Evolutionary conservation across 768 basidiomycete species (phyloP).

Genomic region (Filobasidium floriforme): DNA sequence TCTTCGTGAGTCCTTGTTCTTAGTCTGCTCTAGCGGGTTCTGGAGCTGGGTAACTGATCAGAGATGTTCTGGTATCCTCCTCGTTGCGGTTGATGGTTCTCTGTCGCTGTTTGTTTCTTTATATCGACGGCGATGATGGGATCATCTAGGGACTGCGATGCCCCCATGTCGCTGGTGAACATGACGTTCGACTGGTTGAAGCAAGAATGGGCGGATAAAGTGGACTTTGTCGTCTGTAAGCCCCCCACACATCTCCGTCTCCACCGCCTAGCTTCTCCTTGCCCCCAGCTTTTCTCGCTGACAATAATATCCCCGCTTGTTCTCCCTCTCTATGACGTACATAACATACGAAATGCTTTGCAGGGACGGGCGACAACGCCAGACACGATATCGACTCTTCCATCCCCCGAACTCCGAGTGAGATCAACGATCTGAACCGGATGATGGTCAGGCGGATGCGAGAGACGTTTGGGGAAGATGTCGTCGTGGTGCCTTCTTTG

Average conservation of each 20-base stretch:
- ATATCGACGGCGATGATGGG: neutral
- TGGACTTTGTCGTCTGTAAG: slow-evolving; percentile 78
- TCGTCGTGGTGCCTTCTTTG: slow-evolving; percentile 73
- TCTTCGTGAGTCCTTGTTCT: slow-evolving; percentile 41
- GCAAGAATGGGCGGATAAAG: slow-evolving; percentile 68
- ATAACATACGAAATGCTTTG: neutral
- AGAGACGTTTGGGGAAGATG: slow-evolving; percentile 59
- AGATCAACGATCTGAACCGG: slow-evolving; percentile 70
- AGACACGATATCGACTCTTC: slow-evolving; percentile 76
- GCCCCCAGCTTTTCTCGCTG: too few species aligned
- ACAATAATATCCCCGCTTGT: neutral
- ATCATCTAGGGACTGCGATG: slow-evolving; percentile 53
- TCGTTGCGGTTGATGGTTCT: too few species aligned
- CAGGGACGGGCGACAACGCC: slow-evolving; percentile 49
- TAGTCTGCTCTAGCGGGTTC: too few species aligned
- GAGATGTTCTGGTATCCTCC: too few species aligned
- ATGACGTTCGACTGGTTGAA: slow-evolving; percentile 72
- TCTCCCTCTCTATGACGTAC: neutral
- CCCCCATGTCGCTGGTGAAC: slow-evolving; percentile 70
- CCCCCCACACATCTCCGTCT: too few species aligned
- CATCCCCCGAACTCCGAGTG: slow-evolving; percentile 68
- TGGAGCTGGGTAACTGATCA: too few species aligned
- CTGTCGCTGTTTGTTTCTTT: neutral
- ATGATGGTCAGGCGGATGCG: slow-evolving; percentile 62
- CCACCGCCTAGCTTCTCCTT: neutral